Percentiles rank a stretch among this genome's conserved stretches.
Evolutionary conservation across 805 yeast species (phyloP).

Genomic region (Hemisphaericaspora nanyangensis): DNA sequence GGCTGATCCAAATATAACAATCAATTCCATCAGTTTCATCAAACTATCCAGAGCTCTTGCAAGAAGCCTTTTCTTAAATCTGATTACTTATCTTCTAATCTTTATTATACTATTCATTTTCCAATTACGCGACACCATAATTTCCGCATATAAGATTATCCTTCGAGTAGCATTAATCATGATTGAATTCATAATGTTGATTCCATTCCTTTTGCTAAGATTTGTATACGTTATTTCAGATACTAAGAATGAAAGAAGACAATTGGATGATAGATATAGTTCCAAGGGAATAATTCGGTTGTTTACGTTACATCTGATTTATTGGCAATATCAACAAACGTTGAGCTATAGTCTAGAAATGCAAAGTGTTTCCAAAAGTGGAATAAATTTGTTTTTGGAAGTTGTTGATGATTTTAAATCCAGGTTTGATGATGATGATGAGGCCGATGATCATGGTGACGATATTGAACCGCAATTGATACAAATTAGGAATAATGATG

Average conservation of each 20-base stretch:
- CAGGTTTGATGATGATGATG: background rate
- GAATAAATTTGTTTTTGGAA: background rate
- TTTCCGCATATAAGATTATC: background rate
- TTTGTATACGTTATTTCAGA: constrained; percentile 2
- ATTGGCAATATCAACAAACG: constrained; percentile 3
- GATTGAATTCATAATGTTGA: background rate
- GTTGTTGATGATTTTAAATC: background rate
- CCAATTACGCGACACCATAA: constrained; percentile 2
- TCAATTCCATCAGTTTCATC: background rate
- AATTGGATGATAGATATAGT: constrained; percentile 4
- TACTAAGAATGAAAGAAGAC: constrained; percentile 2
- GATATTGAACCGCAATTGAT: too few species aligned
- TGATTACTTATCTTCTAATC: constrained; percentile 3
- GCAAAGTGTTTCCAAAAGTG: background rate
- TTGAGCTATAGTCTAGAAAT: background rate
- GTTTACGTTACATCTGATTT: constrained; percentile 3
- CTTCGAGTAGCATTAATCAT: background rate
- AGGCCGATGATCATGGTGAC: background rate
- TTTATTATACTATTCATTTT: constrained; percentile 3
- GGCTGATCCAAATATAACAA: background rate
- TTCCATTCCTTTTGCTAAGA: constrained; percentile 5
- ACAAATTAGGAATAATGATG: too few species aligned
- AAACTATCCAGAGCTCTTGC: constrained; percentile 3
- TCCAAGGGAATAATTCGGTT: constrained; percentile 5
- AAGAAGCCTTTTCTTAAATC: constrained; percentile 6